These are phyloP conservation scores for Gaertneriomyces sp. DNA, from an alignment of 192 early-diverging fungal genomes.

Conservation along the genomic window DNA sequence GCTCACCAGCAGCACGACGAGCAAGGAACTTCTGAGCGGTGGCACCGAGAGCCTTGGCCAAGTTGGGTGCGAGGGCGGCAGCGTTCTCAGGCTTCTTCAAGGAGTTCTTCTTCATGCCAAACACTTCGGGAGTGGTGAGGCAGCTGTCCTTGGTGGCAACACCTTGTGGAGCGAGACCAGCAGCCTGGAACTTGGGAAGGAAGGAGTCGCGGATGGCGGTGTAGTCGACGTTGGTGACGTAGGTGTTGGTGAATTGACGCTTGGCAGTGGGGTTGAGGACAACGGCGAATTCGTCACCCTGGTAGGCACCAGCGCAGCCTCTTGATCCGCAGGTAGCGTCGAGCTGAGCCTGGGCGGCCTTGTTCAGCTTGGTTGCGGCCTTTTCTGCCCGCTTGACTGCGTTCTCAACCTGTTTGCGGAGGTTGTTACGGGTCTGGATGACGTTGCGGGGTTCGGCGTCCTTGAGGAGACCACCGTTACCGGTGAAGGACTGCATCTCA, in stretches of 20 bases:
- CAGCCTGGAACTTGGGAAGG: conserved; percentile 25
- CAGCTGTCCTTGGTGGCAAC: conserved; percentile 24
- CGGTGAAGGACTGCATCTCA: conserved; percentile 24
- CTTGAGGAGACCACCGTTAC: conserved; percentile 32
- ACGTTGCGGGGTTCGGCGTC: conserved; percentile 13
- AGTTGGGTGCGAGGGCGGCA: conserved; percentile 1
- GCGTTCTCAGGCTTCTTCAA: conserved; percentile 15
- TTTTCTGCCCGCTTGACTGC: conserved; percentile 31
- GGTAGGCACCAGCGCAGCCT: conserved; percentile 15
- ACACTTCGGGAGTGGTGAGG: conserved; percentile 9
- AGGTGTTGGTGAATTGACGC: conserved; percentile 36
- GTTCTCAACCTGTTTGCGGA: conserved; percentile 25
- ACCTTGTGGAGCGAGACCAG: conserved; percentile 26
- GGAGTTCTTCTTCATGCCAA: conserved; percentile 22
- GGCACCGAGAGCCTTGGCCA: conserved; percentile 10
- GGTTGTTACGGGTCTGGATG: conserved; percentile 22
- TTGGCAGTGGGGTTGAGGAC: conserved; percentile 32
- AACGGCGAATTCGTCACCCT: conserved; percentile 26
- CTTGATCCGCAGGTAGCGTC: conserved; percentile 8
- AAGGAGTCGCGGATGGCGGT: conserved; percentile 10
- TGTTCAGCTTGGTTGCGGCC: conserved; percentile 24
- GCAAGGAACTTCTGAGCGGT: conserved; percentile 9
- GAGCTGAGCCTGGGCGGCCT: conserved; percentile 26
- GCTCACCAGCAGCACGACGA: conserved; percentile 15
- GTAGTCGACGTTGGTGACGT: conserved; percentile 38